phyloP scores from a whole-genome alignment of 371 early-diverging fungal species.

The Thermomucor indicae-seudaticae region DNA sequence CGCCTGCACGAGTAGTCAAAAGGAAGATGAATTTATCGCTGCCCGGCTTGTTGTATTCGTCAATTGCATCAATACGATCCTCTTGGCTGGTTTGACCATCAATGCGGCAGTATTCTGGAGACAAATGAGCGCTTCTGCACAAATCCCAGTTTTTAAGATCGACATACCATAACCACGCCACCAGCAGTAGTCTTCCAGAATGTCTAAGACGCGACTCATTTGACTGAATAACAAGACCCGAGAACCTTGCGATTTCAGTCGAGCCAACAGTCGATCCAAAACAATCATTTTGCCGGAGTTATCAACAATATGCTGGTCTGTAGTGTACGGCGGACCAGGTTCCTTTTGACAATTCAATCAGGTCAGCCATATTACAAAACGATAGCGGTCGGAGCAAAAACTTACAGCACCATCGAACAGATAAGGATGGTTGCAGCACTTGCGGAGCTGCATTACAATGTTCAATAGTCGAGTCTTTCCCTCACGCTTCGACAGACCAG shows the following conservation, averaged over 20 bases:
- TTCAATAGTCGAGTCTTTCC: conserved; percentile 92
- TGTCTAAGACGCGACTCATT: conserved; percentile 98
- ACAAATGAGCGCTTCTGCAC: not conserved
- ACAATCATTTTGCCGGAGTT: conserved; percentile 95
- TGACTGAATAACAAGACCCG: conserved; percentile 98
- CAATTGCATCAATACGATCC: conserved; percentile 90
- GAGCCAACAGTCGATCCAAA: conserved; percentile 86
- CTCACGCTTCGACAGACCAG: conserved; percentile 58
- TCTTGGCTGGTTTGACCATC: conserved; percentile 97
- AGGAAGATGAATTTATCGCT: conserved; percentile 96
- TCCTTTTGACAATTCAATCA: no score
- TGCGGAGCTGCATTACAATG: conserved; percentile 99
- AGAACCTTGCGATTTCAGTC: conserved; percentile 87
- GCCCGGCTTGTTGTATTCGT: conserved; percentile 91
- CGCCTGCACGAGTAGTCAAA: conserved; percentile 98
- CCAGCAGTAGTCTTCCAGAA: conserved; percentile 97
- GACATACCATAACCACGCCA: conserved; percentile 77
- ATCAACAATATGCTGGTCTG: conserved; percentile 94
- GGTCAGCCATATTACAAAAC: no score
- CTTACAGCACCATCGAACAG: conserved; percentile 95
- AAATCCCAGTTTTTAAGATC: not conserved
- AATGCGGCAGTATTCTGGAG: conserved; percentile 91
- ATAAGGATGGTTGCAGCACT: conserved; percentile 99
- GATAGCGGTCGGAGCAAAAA: no score
- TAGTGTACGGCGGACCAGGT: conserved; percentile 92